phyloP scores from a whole-genome alignment of 768 basidiomycete genomes.

The Lentinula detonsa region DNA sequence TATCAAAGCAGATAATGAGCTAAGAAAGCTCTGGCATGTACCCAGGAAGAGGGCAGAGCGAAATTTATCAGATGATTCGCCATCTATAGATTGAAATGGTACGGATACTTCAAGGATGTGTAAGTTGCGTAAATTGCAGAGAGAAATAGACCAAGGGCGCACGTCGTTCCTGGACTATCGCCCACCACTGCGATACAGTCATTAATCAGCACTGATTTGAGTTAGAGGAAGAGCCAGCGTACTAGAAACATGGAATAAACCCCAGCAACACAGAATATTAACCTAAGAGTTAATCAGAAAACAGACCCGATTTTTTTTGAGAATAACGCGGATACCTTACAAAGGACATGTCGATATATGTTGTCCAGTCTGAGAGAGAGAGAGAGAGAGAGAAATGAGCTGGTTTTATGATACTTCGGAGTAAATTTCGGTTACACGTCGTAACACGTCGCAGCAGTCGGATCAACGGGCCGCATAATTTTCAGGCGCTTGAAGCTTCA shows the following conservation, averaged over 20 bases:
- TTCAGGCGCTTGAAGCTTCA: no score
- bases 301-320: neutral
- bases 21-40: conserved; percentile 77
- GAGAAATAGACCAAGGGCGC: conserved; percentile 18
- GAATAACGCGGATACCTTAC: conserved; percentile 10
- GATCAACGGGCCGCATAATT: neutral
- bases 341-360: conserved; percentile 12
- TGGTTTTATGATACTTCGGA: neutral
- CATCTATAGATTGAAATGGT: conserved; percentile 70
- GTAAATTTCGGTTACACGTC: neutral
- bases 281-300: conserved; percentile 28
- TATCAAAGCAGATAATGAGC: conserved; percentile 67
- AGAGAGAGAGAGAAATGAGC: neutral
- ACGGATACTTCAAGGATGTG: conserved; percentile 56
- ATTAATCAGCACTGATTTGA: conserved; percentile 1
- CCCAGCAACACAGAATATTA: conserved; percentile 73
- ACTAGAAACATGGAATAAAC: conserved; percentile 94
- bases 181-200: conserved; percentile 60
- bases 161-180: conserved; percentile 93
- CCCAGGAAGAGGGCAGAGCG: conserved; percentile 82
- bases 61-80: conserved; percentile 63
- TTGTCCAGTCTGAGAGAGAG: neutral
- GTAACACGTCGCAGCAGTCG: neutral
- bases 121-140: conserved; percentile 3
- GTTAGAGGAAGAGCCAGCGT: conserved; percentile 20